Conservation (phyloP, 73 alveolate species). For the Stentor roeselii region DNA sequence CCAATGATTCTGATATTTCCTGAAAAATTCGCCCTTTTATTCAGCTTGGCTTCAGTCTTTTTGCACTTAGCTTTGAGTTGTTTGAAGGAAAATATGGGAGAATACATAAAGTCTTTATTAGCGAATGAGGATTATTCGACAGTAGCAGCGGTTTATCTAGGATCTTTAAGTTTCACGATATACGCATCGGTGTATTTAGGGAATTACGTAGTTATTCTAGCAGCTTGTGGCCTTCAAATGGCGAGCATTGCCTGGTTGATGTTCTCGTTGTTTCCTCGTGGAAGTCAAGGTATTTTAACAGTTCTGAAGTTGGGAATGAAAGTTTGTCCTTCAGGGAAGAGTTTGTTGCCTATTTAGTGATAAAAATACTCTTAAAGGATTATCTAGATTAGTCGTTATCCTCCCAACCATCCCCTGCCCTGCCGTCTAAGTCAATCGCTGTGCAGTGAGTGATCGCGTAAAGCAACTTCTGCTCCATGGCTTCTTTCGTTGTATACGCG, state of each 20-base stretch:
- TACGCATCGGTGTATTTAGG: neutral
- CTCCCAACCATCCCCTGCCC: constrained; percentile 28
- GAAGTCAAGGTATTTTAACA: neutral
- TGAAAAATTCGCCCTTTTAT: neutral
- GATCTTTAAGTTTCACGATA: neutral
- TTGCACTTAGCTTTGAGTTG: neutral
- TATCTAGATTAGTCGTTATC: neutral
- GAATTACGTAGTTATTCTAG: neutral
- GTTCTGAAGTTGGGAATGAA: neutral
- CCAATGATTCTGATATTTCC: neutral
- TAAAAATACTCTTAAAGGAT: neutral
- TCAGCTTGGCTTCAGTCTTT: neutral
- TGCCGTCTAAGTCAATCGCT: constrained; percentile 67
- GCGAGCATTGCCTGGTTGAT: neutral
- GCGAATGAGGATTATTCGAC: neutral
- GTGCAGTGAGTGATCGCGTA: constrained; percentile 87
- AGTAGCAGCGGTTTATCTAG: neutral
- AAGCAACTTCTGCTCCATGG: constrained; percentile 60
- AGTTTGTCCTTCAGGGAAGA: neutral
- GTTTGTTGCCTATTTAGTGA: neutral
- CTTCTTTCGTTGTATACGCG: constrained; percentile 69
- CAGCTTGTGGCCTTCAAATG: constrained; percentile 1
- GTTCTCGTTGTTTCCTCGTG: neutral
- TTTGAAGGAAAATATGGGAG: neutral
- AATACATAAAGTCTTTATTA: neutral